Base-by-base conservation (phyloP, 768 basidiomycete species). In the Xerocomellus chrysenteron region DNA sequence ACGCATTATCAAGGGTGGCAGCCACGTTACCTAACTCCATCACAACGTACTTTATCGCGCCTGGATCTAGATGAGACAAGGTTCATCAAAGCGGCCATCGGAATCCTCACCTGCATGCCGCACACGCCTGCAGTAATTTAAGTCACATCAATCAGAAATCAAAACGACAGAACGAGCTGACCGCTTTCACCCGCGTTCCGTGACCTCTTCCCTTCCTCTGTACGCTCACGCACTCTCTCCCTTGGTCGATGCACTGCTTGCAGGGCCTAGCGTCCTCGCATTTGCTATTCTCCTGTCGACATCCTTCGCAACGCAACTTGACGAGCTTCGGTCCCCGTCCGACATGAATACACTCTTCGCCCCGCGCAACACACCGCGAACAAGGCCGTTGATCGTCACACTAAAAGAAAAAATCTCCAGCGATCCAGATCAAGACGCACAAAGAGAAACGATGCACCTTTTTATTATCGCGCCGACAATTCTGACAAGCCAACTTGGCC, bases 331-430 rank as follows among this genome's bases (percentile, higher is more conserved):
- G 82, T 12, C 78, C 78, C 13, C 81, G 79, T n/a, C 70, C 72
- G 11, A 84, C 75, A 56, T 83, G 83, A 17, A 86, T 61, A 62
- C 85, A 87, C 41, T 79, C 77, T 62, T 84, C 81, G 3, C 72
- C 70, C 28, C 83, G 77, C 17, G 78, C 72, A 32, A 84, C 69
- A 62, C 85, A 87, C 36, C 84, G 80, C 56, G 78, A 74, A 66
- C 85, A 86, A 13, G 85, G 85, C 21, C 84, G 79, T 57, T 83
- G 78, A 61, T 85, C 78, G 47, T 86, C 83, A 61, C 85, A 86
- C 85, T 86, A 49, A 16, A 4, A 21, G 40, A 30, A 37, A 12
- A 47, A 35, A 14, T 21, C 42, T n/a, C 39, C 17, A 56, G 4
- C 47, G 30, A 48, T 32, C 56, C 36, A 21, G 47, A 47, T 6